Base-by-base conservation (phyloP, 2,329 filamentous ascomycete genomes). In the Mariannaea sp. region DNA sequence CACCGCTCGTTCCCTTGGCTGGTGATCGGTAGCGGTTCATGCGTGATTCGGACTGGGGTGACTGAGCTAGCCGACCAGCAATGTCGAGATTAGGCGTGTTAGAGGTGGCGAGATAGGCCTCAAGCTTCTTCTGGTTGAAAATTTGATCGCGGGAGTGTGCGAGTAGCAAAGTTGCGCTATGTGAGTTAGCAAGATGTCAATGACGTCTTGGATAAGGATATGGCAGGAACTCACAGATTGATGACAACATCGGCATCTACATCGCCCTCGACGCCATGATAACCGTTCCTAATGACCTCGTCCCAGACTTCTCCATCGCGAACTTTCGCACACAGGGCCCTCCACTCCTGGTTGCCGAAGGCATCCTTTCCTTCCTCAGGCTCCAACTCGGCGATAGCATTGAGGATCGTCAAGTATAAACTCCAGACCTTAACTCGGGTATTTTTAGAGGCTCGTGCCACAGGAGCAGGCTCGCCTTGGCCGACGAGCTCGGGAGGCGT, bases 401-500 rank as follows among this genome's bases (percentile, higher is more conserved):
- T 96, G 58, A 97, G 79, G 44, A 97, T 88, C 14, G 92, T 96
- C 60, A 97, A 82, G 71, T 97, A 99, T 66, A 99, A 81, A 72
- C 92, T 96, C 94, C 94, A 99, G 59, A 97, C 88, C 74, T 97
- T 99, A 71, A 96, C 88, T 60, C 92, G 81, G 52, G 90, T 94
- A 26, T 87, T 89, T 61, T 88, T 85, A 35, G 89, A 92, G 47
- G 91, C 91, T 58, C 81, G 84, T 48, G 90, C 87, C 47, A 97
- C 85, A 4, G 92, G 90, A 22, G 91, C 88, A 22, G 83, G 77
- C 52, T 85, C 80, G 26, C 75, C 73, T 71, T 77, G 71, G 42
- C 80, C 75, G 16, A 75, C 73, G 51, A 79, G 73, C 24, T 76
- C 74, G 58, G 76, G 69, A 7, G 86, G 80, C 1, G 82, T 86